Conservation (phyloP, 306 rosid genomes). For the Dryas alaskensis region DNA sequence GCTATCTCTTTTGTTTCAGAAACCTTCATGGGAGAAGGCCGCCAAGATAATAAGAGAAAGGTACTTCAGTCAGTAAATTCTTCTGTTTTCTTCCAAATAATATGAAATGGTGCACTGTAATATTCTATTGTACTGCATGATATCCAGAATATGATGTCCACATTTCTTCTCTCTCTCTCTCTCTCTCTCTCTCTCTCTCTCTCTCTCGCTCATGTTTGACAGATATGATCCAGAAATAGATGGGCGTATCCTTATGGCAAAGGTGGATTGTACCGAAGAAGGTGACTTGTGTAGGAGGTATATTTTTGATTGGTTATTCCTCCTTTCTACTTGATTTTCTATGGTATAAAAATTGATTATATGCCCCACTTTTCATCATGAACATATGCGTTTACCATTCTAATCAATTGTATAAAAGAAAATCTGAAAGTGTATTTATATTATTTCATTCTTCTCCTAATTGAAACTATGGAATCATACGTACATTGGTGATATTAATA, state of each 20-base stretch:
- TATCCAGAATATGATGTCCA: slow-evolving; percentile 17
- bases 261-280: slow-evolving; percentile 85
- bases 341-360: neutral
- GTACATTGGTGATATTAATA: neutral
- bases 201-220: slow-evolving; percentile 7
- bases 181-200: slow-evolving; percentile 15
- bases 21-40: slow-evolving; percentile 97
- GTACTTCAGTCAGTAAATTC: slow-evolving; percentile 39
- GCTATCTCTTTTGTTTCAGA: slow-evolving; percentile 51
- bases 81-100: slow-evolving; percentile 26
- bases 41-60: slow-evolving; percentile 77
- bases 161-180: neutral
- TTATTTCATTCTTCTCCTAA: neutral
- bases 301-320: slow-evolving; percentile 8
- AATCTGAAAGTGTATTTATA: neutral
- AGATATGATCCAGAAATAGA: slow-evolving; percentile 94
- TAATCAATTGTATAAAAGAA: neutral
- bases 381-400: neutral
- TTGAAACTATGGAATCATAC: neutral
- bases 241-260: slow-evolving; percentile 78
- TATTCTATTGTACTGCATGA: neutral
- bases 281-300: slow-evolving; percentile 87
- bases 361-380: neutral
- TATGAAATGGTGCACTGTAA: neutral
- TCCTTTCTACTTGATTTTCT: slow-evolving; percentile 18